Percentiles rank a stretch among this genome's conserved stretches.
phyloP scores from a whole-genome alignment of 169 alveolate genomes.

The Plasmodium adleri region DNA sequence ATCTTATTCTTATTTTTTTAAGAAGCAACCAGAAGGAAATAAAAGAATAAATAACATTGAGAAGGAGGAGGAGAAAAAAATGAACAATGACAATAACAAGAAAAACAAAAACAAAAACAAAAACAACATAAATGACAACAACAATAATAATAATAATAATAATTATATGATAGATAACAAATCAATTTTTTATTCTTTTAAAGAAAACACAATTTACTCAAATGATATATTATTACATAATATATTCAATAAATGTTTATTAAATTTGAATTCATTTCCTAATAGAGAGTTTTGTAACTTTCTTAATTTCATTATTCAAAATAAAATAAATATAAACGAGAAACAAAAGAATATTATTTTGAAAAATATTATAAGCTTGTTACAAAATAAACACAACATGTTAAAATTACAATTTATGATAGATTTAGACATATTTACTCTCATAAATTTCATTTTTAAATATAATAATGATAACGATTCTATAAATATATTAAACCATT shows the following conservation, averaged over 20 bases:
- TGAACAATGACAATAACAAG: too few relatives aligned
- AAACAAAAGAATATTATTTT: conserved; percentile 9
- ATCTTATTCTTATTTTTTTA: conserved; percentile 36
- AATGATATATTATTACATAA: conserved; percentile 22
- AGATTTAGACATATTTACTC: conserved; percentile 69
- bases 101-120: too few relatives aligned
- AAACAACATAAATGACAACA: not conserved
- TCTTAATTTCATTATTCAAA: conserved; percentile 64
- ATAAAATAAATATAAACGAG: conserved; percentile 26
- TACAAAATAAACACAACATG: conserved; percentile 16
- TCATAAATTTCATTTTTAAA: conserved; percentile 50
- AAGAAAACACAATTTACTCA: not conserved
- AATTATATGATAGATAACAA: too few relatives aligned
- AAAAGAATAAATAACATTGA: too few relatives aligned
- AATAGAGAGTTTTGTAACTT: conserved; percentile 74
- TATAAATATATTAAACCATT: not conserved
- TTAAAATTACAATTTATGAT: conserved; percentile 28
- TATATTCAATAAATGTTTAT: conserved; percentile 36
- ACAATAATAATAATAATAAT: too few relatives aligned
- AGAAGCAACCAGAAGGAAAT: too few relatives aligned
- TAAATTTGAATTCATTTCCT: conserved; percentile 7
- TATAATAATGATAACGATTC: conserved; percentile 26
- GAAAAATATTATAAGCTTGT: conserved; percentile 5
- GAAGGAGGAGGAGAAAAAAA: too few relatives aligned
- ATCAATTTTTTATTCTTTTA: too few relatives aligned